phyloP scores from a whole-genome alignment of 306 rosid species.

The Crotalaria pallida region DNA sequence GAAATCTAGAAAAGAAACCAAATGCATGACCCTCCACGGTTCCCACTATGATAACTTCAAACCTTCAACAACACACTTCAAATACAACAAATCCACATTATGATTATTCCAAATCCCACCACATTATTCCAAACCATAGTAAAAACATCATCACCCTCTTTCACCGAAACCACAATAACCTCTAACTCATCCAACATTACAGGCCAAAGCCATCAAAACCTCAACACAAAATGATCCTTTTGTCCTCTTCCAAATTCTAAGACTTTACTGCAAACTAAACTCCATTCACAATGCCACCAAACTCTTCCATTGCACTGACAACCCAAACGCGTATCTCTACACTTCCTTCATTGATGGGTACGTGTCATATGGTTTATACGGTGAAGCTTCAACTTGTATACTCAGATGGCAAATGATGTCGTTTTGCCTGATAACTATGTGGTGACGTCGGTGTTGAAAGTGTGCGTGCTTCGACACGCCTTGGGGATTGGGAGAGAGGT shows the following conservation, averaged over 20 bases:
- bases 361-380: slow-evolving; percentile 24
- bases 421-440: slow-evolving; percentile 32
- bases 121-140: neutral
- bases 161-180: slow-evolving; percentile 15
- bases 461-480: slow-evolving; percentile 29
- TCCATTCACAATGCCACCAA: slow-evolving; percentile 30
- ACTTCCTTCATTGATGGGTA: slow-evolving; percentile 42
- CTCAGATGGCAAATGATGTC: slow-evolving; percentile 12
- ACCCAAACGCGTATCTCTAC: slow-evolving; percentile 44
- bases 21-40: neutral
- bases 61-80: neutral
- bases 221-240: slow-evolving; percentile 35
- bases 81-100: too few relatives aligned
- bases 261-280: slow-evolving; percentile 25
- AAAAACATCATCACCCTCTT: slow-evolving; percentile 23
- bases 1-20: neutral
- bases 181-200: slow-evolving; percentile 22
- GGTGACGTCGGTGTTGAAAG: slow-evolving; percentile 36
- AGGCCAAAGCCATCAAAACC: slow-evolving; percentile 26
- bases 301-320: slow-evolving; percentile 20
- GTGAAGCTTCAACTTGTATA: slow-evolving; percentile 27
- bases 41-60: neutral
- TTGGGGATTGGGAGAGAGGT: slow-evolving; percentile 25
- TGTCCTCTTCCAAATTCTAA: slow-evolving; percentile 36
- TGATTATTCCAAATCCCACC: neutral